These are phyloP conservation scores for Chaetoscypha palmicola DNA, from an alignment of 2,329 filamentous ascomycete genomes.

Conservation along the genomic window DNA sequence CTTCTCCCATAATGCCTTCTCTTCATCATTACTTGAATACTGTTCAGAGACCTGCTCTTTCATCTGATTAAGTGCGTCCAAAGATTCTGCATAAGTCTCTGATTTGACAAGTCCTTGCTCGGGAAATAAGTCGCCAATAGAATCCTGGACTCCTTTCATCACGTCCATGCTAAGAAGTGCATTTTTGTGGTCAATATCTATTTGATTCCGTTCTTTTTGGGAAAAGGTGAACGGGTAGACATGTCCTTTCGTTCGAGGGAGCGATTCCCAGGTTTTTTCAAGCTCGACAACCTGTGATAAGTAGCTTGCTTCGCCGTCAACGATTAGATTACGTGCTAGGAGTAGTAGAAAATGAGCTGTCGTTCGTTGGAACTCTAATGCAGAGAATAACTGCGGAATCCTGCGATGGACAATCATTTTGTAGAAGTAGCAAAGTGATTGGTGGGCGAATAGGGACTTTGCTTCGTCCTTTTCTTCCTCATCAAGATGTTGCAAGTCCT, in stretches of 20 bases:
- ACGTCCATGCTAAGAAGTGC: constrained; percentile 9
- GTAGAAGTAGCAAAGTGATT: constrained; percentile 14
- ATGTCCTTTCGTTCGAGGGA: constrained; percentile 4
- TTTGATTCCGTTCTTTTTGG: constrained; percentile 5
- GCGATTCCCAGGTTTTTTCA: constrained; percentile 7
- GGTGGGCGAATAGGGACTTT: constrained; percentile 9
- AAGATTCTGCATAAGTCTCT: constrained; percentile 12
- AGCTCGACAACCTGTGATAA: constrained; percentile 11
- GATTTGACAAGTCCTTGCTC: constrained; percentile 12
- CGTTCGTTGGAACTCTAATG: constrained; percentile 16
- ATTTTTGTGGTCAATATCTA: constrained; percentile 9
- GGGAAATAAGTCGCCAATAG: constrained; percentile 13
- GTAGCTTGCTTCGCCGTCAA: constrained; percentile 15
- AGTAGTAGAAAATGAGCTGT: constrained; percentile 8
- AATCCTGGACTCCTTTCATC: constrained; percentile 7
- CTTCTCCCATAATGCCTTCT: constrained; percentile 12
- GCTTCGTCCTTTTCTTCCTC: constrained; percentile 24
- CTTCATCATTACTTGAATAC: constrained; percentile 13
- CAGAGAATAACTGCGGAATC: constrained; percentile 10
- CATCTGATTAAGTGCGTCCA: constrained; percentile 14
- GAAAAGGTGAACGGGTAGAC: constrained; percentile 15
- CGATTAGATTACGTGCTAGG: constrained; percentile 9
- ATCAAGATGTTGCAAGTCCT: constrained; percentile 33
- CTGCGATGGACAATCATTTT: constrained; percentile 4
- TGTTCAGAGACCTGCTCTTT: constrained; percentile 15